phyloP scores from a whole-genome alignment of 306 rosid genomes.

The Cicer yamashitae region DNA sequence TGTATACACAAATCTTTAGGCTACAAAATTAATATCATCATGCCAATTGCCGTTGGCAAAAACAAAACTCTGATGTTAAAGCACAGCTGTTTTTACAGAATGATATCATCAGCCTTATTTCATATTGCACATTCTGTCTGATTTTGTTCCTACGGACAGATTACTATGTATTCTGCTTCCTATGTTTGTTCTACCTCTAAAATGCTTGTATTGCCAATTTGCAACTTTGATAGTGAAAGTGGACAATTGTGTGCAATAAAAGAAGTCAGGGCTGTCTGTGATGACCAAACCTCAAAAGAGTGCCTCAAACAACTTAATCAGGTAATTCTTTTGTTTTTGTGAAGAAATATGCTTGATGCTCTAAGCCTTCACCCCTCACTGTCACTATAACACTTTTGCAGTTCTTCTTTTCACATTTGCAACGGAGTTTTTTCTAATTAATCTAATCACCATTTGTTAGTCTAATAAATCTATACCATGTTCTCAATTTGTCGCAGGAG shows the following conservation, averaged over 20 bases:
- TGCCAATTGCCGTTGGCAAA: slow-evolving; percentile 6
- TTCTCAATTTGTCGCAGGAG: slow-evolving; percentile 65
- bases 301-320: slow-evolving; percentile 96
- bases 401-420: slow-evolving; percentile 21
- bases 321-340: slow-evolving; percentile 54
- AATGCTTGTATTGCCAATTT: slow-evolving; percentile 46
- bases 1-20: slow-evolving; percentile 18
- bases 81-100: slow-evolving; percentile 33
- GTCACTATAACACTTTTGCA: slow-evolving; percentile 10
- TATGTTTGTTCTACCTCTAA: slow-evolving; percentile 48
- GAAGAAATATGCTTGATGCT: slow-evolving; percentile 17
- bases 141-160: slow-evolving; percentile 39
- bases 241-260: slow-evolving; percentile 99
- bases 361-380: slow-evolving; percentile 28
- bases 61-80: slow-evolving; percentile 3
- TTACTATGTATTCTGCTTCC: slow-evolving; percentile 34
- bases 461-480: slow-evolving; percentile 25
- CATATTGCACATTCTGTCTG: slow-evolving; percentile 18
- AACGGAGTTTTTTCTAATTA: slow-evolving; percentile 17
- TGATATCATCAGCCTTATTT: slow-evolving; percentile 31
- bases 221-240: slow-evolving; percentile 68
- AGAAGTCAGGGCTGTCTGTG: slow-evolving; percentile 85
- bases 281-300: slow-evolving; percentile 86
- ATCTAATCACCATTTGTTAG: slow-evolving; percentile 7
- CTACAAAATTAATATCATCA: slow-evolving; percentile 27